Base-by-base conservation (phyloP, 1,139 yeast genomes). In the Kazachstania sp. region DNA sequence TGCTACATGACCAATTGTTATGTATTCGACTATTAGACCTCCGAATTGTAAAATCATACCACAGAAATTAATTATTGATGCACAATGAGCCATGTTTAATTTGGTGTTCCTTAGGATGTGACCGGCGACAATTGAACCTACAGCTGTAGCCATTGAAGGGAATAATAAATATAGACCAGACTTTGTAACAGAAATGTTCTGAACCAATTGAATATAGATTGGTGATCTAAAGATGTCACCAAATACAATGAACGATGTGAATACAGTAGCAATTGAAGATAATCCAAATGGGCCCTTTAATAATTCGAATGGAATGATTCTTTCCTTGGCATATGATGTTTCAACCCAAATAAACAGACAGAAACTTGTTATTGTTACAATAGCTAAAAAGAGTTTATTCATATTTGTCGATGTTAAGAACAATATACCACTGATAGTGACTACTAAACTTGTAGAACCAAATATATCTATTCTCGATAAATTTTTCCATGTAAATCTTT, bases 381-480 rank as follows among this genome's bases (percentile, higher is more conserved):
- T 4, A 3, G 53, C n/a, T 13, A 58, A 39, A 4, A 50, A 4
- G 0, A 43, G 1, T 40, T 59, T 60, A 46, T 58, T 56, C 38
- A 56, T 41, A 19, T 51, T 41, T 1, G 62, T 54, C 4, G 73
- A 67, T 32, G 70, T 63, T 20, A 72, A 49, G 46, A 72, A 63
- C 38, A 87, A 72, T 34, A 74, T 53, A 37, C 76, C 64, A 16
- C 74, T 64, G 50, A 86, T 73, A 1, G 83, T 66, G 15, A 71
- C 51, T 38, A 86, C 85, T 58, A 85, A 69, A 37, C 80, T 69
- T 29, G 76, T 63, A 0, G 94, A 79, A 3, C 97, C 97, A 42
- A 75, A 67, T 54, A 86, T 73, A 64, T 90, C 97, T 38, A 88
- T 77, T 52, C 90, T 69, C 47, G 73, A 71, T 52, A 83, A 60